Conservation (phyloP, 495 filamentous ascomycete species). For the Lepidopterella palustris region DNA sequence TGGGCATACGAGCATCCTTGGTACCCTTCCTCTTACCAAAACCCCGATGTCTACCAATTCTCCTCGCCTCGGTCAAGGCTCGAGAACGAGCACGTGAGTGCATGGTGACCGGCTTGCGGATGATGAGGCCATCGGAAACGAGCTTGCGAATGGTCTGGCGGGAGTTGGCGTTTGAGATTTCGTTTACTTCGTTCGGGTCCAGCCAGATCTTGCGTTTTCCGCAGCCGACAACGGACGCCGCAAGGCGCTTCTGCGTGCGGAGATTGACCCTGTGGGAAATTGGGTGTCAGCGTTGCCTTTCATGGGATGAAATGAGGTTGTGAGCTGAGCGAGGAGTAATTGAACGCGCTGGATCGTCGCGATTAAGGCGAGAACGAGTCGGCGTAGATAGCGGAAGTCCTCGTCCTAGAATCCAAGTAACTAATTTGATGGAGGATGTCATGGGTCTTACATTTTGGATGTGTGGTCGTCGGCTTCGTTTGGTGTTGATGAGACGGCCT, state of each 20-base stretch:
- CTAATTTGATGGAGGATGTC: conserved; percentile 2
- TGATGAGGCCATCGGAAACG: conserved; percentile 99
- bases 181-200: conserved; percentile 97
- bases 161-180: conserved; percentile 99
- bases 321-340: conserved; percentile 18
- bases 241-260: conserved; percentile 98
- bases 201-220: conserved; percentile 99
- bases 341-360: conserved; percentile 8
- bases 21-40: conserved; percentile 99
- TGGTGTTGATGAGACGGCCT: background rate
- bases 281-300: conserved; percentile 16
- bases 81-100: conserved; percentile 95
- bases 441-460: conserved; percentile 50
- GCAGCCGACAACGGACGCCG: conserved; percentile 93
- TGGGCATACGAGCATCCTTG: conserved; percentile 97
- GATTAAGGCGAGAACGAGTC: conserved; percentile 1
- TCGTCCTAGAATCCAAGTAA: background rate
- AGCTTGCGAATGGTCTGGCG: conserved; percentile 99
- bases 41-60: conserved; percentile 92
- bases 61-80: conserved; percentile 79
- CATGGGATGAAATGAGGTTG: conserved; percentile 4
- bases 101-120: conserved; percentile 99
- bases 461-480: conserved; percentile 42
- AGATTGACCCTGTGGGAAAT: conserved; percentile 85
- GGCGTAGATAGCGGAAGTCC: background rate